A percentile compares a stretch with the other conserved stretches of the same genome.
phyloP scores from a whole-genome alignment of 106 monocot species.

The Iris macrosiphon region DNA sequence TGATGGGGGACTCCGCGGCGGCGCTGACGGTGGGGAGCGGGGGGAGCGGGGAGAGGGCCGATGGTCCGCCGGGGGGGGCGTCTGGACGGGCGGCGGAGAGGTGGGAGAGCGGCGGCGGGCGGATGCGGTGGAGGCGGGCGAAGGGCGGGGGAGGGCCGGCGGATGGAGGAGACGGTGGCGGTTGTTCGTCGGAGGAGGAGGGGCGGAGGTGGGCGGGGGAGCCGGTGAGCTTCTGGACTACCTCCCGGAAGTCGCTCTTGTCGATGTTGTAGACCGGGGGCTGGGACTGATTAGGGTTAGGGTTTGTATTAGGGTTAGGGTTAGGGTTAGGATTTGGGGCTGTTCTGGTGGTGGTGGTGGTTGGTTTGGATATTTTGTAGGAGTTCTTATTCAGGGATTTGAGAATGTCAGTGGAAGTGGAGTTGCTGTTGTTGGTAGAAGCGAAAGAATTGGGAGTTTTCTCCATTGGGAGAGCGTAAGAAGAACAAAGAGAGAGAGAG shows the following conservation, averaged over 20 bases:
- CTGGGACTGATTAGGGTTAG: slow-evolving; percentile 26
- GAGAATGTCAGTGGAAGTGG: background rate
- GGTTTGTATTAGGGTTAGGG: background rate
- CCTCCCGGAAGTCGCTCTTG: slow-evolving; percentile 73
- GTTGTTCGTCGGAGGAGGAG: background rate
- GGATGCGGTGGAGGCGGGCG: slow-evolving; percentile 8
- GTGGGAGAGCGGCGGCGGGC: slow-evolving; percentile 6
- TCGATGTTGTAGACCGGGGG: slow-evolving; percentile 90
- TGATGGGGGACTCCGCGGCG: slow-evolving; percentile 42
- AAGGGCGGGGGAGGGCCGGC: slow-evolving; percentile 18
- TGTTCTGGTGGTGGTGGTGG: slow-evolving; percentile 8
- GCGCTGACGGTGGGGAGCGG: slow-evolving; percentile 48
- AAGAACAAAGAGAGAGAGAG: too few species aligned
- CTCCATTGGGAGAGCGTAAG: too few species aligned
- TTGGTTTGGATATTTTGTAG: slow-evolving; percentile 71
- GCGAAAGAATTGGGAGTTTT: too few species aligned
- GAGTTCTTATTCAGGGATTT: slow-evolving; percentile 54
- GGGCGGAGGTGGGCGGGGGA: slow-evolving; percentile 9
- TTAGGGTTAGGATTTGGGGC: background rate
- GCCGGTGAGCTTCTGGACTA: slow-evolving; percentile 87
- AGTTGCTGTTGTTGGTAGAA: background rate
- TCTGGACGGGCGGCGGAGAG: slow-evolving; percentile 9
- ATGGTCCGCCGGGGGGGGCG: background rate
- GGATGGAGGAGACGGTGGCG: slow-evolving; percentile 14
- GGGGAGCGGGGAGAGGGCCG: slow-evolving; percentile 45